Conservation (phyloP, 257 asterid genomes). For the Mentha longifolia region DNA sequence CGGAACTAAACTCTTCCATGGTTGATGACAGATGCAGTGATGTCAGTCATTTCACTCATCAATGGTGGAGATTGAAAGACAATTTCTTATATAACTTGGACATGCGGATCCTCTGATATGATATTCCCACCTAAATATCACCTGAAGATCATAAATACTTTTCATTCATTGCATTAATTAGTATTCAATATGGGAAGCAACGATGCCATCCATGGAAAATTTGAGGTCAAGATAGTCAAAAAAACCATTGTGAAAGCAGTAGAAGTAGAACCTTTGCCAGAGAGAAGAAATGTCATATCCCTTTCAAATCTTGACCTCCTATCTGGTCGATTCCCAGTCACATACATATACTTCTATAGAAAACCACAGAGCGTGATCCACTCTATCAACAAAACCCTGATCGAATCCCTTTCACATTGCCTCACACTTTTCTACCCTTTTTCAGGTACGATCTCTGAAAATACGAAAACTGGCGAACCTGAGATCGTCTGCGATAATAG, state of each 20-base stretch:
- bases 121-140: neutral
- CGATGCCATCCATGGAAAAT: conserved; percentile 23
- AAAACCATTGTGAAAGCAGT: conserved; percentile 48
- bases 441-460: conserved; percentile 50
- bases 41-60: conserved; percentile 7
- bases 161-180: too few species aligned
- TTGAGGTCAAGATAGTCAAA: conserved; percentile 39
- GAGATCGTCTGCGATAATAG: conserved; percentile 54
- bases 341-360: conserved; percentile 53
- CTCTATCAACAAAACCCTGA: conserved; percentile 31
- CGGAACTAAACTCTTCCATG: neutral
- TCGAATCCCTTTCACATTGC: conserved; percentile 49
- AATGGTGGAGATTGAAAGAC: neutral
- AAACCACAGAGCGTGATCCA: neutral
- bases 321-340: conserved; percentile 66
- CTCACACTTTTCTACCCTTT: conserved; percentile 59
- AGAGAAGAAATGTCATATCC: conserved; percentile 37
- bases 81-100: neutral
- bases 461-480: conserved; percentile 46
- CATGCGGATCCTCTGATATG: neutral
- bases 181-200: conserved; percentile 32
- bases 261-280: conserved; percentile 39
- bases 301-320: conserved; percentile 69
- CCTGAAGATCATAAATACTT: neutral
- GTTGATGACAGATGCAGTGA: conserved; percentile 21